Conservation (phyloP, 352 stramenopile species). For the Phytophthora ohioensis region DNA sequence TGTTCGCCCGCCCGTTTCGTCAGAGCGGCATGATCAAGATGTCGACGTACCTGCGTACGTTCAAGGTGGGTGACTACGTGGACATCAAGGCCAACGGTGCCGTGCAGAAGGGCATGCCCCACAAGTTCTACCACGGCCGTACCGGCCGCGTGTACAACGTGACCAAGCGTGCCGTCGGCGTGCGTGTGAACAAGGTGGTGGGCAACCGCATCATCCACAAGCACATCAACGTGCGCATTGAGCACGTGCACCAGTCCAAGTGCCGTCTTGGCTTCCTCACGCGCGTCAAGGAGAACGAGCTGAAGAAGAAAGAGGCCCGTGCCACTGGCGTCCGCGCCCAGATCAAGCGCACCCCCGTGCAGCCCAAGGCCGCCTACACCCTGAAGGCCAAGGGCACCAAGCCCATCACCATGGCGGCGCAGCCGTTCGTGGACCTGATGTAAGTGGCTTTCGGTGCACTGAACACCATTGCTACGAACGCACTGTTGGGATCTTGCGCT, state of each 20-base stretch:
- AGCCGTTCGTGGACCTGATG: constrained; percentile 99
- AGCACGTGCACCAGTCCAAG: constrained; percentile 99
- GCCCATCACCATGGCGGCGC: constrained; percentile 97
- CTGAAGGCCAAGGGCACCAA: constrained; percentile 90
- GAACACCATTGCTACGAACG: constrained; percentile 25
- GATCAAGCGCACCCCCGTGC: constrained; percentile 95
- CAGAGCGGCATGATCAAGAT: constrained; percentile 96
- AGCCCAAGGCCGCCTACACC: constrained; percentile 97
- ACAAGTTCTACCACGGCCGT: constrained; percentile 99
- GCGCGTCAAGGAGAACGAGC: constrained; percentile 98
- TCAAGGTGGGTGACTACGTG: constrained; percentile 99
- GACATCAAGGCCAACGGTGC: constrained; percentile 99
- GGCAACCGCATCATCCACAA: constrained; percentile 99
- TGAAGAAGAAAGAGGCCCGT: constrained; percentile 96
- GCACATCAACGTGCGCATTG: constrained; percentile 99
- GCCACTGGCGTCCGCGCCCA: constrained; percentile 90
- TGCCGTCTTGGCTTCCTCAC: constrained; percentile 98
- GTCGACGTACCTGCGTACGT: constrained; percentile 97
- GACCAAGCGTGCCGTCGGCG: constrained; percentile 98
- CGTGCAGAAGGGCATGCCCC: constrained; percentile 99
- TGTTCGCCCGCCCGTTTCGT: constrained; percentile 99
- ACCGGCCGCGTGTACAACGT: constrained; percentile 99
- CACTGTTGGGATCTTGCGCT: constrained; percentile 26
- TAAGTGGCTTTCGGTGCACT: constrained; percentile 74
- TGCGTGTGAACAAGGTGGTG: constrained; percentile 99